phyloP scores from a whole-genome alignment of 331 rosid genomes.

The Pyrus hybrid region DNA sequence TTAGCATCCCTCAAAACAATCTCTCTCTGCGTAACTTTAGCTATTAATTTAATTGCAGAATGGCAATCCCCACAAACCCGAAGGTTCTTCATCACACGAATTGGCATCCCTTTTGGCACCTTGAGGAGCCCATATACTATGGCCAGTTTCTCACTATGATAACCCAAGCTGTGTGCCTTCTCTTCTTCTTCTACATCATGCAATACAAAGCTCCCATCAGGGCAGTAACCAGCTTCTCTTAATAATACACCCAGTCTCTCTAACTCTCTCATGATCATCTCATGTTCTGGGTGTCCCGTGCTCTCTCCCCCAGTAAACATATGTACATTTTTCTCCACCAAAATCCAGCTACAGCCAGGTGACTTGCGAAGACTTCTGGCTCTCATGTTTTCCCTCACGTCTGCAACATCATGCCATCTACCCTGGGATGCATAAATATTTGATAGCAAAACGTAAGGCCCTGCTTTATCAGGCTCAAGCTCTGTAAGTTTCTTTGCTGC shows the following conservation, averaged over 20 bases:
- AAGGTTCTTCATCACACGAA: conserved; percentile 38
- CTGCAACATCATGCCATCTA: conserved; percentile 36
- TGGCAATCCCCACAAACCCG: conserved; percentile 36
- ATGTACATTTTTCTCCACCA: conserved; percentile 25
- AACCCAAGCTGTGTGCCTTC: conserved; percentile 33
- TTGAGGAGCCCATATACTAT: conserved; percentile 35
- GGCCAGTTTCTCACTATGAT: conserved; percentile 43
- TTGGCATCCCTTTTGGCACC: conserved; percentile 24
- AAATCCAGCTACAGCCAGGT: conserved; percentile 50
- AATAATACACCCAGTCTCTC: conserved; percentile 13
- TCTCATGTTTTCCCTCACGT: conserved; percentile 23
- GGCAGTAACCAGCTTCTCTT: conserved; percentile 21
- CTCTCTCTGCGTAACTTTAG: conserved; percentile 28
- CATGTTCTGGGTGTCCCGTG: conserved; percentile 17
- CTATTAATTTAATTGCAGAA: conserved; percentile 23
- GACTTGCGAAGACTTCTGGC: conserved; percentile 30
- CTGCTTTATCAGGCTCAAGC: neutral
- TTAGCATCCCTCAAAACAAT: conserved; percentile 41
- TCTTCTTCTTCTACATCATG: conserved; percentile 54
- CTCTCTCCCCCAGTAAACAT: conserved; percentile 9
- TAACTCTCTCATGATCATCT: conserved; percentile 32
- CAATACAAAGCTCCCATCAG: conserved; percentile 36
- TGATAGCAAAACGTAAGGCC: conserved; percentile 39
- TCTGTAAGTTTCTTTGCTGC: conserved; percentile 16
- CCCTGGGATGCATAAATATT: conserved; percentile 31